These are phyloP conservation scores for Colletotrichum horii DNA, from an alignment of 2,329 filamentous ascomycete genomes.

Conservation along the genomic window DNA sequence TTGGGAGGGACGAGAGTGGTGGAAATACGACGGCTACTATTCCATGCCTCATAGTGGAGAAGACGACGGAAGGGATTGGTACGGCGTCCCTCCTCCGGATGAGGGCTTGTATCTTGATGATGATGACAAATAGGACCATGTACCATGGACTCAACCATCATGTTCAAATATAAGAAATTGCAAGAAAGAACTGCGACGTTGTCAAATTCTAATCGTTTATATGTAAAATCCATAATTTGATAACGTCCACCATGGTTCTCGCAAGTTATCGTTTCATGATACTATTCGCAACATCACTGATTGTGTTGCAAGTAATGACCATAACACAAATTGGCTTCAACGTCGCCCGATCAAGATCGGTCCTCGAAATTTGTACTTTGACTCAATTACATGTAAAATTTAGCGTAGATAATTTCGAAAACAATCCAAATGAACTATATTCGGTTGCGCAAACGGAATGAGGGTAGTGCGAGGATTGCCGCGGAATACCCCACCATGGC, in stretches of 20 bases:
- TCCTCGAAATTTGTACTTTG: rapidly evolving
- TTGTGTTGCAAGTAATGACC: background rate
- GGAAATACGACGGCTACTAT: slow-evolving; percentile 35
- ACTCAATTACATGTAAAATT: no score
- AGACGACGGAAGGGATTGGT: slow-evolving; percentile 31
- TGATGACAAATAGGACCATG: background rate
- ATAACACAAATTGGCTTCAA: background rate
- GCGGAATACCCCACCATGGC: background rate
- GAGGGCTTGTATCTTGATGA: slow-evolving; percentile 10
- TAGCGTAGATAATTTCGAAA: no score
- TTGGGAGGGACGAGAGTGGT: slow-evolving; percentile 37
- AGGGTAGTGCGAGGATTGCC: background rate
- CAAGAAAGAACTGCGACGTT: rapidly evolving
- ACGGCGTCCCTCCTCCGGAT: slow-evolving; percentile 23
- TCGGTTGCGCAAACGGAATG: rapidly evolving
- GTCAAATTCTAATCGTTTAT: rapidly evolving
- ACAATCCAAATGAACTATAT: rapidly evolving
- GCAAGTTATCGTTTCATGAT: background rate
- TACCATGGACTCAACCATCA: no score
- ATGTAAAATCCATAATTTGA: rapidly evolving
- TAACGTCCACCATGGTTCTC: background rate
- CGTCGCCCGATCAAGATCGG: background rate
- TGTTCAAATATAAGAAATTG: background rate
- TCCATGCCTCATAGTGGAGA: slow-evolving; percentile 37
- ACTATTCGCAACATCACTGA: background rate